Base-by-base conservation (phyloP, 371 early-diverging fungal species). In the Mortierella polycephala region DNA sequence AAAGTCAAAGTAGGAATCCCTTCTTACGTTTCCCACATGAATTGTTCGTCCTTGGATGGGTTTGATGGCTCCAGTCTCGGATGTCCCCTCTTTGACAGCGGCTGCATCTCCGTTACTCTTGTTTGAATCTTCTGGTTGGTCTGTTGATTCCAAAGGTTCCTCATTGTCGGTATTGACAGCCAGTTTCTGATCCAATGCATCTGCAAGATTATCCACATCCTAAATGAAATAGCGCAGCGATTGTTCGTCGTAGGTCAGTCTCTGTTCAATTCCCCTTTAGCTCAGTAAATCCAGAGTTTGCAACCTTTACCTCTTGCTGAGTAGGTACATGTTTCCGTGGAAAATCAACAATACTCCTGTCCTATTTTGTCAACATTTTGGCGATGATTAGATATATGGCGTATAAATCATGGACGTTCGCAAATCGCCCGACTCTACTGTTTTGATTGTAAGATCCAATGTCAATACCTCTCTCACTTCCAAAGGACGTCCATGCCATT, bases 381-480 rank as follows among this genome's bases (percentile, higher is more conserved):
- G 30, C 30, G 30, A 30, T 30, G 30, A 30, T 30, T 30, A 30
- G 30, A 4, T 30, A 30, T 30, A 30, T 30, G 30, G 30, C 30
- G 30, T 30, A 30, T 30, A 30, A 30, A 30, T 30, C 30, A 30
- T 30, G 30, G 30, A 30, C 2, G 4, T 30, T 30, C 30, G 30
- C 4, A 30, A 30, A 30, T 30, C 30, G 30, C 30, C 30, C 4
- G 4, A 4, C 30, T 30, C 30, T 30, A 30, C 30, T 30, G 30
- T 30, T 30, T 30, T 30, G 30, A 30, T 30, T 30, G 4, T 30
- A 30, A 30, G 30, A 30, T 30, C 4, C 30, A 30, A 30, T 30
- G 30, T 30, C 30, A 30, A 30, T 81, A 82, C 89, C 73, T 87
- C 88, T 57, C 90, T 82, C 40, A 89, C 90, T 71, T 89, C 87